These are phyloP conservation scores for Ophiocordyceps unilateralis DNA, from an alignment of 2,329 filamentous ascomycete genomes.

Conservation along the genomic window DNA sequence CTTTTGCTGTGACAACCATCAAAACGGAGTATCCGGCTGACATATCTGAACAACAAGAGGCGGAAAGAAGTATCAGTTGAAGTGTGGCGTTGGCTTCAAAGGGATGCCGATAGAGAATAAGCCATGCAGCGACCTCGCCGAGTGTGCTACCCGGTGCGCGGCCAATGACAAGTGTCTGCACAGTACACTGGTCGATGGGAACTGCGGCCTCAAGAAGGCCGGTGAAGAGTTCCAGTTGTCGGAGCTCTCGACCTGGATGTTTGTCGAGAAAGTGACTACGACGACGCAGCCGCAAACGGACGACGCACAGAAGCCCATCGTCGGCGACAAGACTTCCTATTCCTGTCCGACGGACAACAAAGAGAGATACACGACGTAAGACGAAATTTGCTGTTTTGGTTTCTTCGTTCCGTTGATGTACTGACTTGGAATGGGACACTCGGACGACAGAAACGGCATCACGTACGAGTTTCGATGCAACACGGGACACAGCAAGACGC, in stretches of 20 bases:
- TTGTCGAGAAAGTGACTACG: not conserved
- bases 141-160: slow-evolving; percentile 1
- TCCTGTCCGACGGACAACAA: not conserved
- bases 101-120: not conserved
- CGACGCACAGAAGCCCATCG: slow-evolving; percentile 1
- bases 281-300: not conserved
- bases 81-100: not conserved
- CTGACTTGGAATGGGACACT: not conserved
- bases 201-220: slow-evolving; percentile 1
- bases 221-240: not conserved
- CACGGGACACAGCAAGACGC: not conserved
- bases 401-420: not conserved
- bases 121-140: not conserved
- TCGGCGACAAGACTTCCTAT: not conserved
- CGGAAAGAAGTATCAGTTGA: not conserved
- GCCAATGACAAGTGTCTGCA: not conserved
- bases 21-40: not conserved
- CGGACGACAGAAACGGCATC: slow-evolving; percentile 1
- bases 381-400: not conserved
- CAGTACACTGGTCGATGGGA: not conserved
- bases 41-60: not conserved
- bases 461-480: slow-evolving; percentile 3
- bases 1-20: too few relatives aligned
- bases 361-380: slow-evolving; percentile 2
- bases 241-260: not conserved